Evolutionary conservation across 2,329 filamentous ascomycete genomes (phyloP), one percentile per base, ranked within the genome.

Genomic region (Penicillium sp.): DNA sequence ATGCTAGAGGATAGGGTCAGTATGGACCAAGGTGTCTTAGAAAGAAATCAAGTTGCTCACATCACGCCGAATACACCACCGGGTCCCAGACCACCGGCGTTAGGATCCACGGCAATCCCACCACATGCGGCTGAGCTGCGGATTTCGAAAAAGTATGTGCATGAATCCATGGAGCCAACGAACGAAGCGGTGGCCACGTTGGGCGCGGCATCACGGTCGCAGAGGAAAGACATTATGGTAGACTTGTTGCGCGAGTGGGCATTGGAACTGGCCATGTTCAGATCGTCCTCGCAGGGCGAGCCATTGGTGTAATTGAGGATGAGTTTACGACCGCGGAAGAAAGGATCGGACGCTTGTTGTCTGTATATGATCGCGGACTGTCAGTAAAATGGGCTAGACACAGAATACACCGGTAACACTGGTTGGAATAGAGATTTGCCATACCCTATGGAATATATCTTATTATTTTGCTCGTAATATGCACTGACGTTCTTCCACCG

Each of bases 121-220:
- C 72, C 88, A 77, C 93, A 99, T 10, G 91, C 92, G 58, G 89
- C 87, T 38, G 82, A 79, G 19, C 89, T 93, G 57, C 92, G 87
- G 41, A 91, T 86, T 69, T 97, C 91, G 74, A 99, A 99, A 72
- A 95, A 88, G 72, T 97, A 99, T 27, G 89, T 83, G 77, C 93
- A 99, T 52, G 95, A 86, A 66, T 97, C 91, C 34, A 88, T 86
- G 53, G 91, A 86, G 51, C 88, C 89, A 51, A 97, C 86, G 67
- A 95, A 99, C 16, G 88, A 89, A 31, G 93, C 77, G 4, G 81
- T 80, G 3, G 90, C 85, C 34, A 81, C 78, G 4, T 81, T 80
- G 27, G 78, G 79, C 1, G 85, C 76, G 1, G 88, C 83, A 61
- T 96, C 90, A 54, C 82, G 83, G 66, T 96, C 91, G 76, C 93